Percentiles rank a stretch among this genome's conserved stretches.
phyloP scores from a whole-genome alignment of 352 stramenopile species.

The Pythium monospermum region DNA sequence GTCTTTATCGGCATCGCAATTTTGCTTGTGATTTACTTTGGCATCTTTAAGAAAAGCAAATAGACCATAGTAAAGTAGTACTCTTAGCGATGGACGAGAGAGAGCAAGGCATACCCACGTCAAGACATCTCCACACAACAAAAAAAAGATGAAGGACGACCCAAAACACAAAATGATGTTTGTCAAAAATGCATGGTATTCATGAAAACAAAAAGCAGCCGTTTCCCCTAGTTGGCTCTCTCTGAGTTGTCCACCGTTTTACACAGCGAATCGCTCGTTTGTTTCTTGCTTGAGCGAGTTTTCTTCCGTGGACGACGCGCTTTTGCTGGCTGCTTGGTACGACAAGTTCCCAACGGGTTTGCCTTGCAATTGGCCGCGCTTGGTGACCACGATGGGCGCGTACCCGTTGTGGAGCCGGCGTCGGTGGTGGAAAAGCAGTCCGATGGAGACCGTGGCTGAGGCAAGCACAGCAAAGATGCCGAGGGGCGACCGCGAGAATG shows the following conservation, averaged over 20 bases:
- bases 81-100: too few relatives aligned
- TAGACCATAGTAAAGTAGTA: too few relatives aligned
- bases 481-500: slow-evolving; percentile 26
- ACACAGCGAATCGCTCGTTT: slow-evolving; percentile 68
- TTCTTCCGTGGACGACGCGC: slow-evolving; percentile 22
- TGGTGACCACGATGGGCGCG: slow-evolving; percentile 38
- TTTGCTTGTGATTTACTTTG: slow-evolving; percentile 85
- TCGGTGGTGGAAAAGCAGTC: slow-evolving; percentile 48
- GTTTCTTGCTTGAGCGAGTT: slow-evolving; percentile 47
- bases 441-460: slow-evolving; percentile 37
- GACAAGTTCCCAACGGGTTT: slow-evolving; percentile 13
- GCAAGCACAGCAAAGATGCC: slow-evolving; percentile 41
- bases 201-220: too few relatives aligned
- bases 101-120: neutral
- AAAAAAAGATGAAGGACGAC: too few relatives aligned
- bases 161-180: too few relatives aligned
- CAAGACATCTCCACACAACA: neutral
- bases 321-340: neutral
- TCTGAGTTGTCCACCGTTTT: slow-evolving; percentile 7
- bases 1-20: slow-evolving; percentile 82
- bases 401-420: slow-evolving; percentile 61
- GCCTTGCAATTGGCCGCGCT: slow-evolving; percentile 34
- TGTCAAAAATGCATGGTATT: too few relatives aligned
- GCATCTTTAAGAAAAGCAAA: slow-evolving; percentile 89
- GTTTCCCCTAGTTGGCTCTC: too few relatives aligned